phyloP scores from a whole-genome alignment of 805 yeast genomes.

The Priceomyces fermenticarens region DNA sequence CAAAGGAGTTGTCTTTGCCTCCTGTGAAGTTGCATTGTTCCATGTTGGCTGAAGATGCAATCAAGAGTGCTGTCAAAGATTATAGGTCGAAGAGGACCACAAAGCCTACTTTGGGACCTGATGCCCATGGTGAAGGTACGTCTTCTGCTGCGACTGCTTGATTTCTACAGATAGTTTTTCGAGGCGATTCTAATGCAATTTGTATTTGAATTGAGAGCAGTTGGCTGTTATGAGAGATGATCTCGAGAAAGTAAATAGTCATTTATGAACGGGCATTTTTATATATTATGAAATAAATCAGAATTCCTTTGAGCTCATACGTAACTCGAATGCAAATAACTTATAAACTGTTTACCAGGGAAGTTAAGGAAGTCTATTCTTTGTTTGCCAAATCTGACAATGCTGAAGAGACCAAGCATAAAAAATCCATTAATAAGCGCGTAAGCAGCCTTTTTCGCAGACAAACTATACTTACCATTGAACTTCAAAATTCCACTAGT shows the following conservation, averaged over 20 bases:
- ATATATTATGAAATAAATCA: constrained; percentile 2
- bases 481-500: constrained; percentile 52
- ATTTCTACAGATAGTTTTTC: neutral
- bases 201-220: no score
- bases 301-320: constrained; percentile 4
- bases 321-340: constrained; percentile 19
- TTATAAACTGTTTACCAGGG: constrained; percentile 25
- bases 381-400: constrained; percentile 22
- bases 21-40: constrained; percentile 98
- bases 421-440: constrained; percentile 34
- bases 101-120: constrained; percentile 62
- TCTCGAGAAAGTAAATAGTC: neutral
- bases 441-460: constrained; percentile 46
- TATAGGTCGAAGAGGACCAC: constrained; percentile 75
- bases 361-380: constrained; percentile 23
- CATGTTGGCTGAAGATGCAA: constrained; percentile 98
- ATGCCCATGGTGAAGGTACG: constrained; percentile 30
- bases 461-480: constrained; percentile 34
- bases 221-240: no score
- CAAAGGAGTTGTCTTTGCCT: constrained; percentile 90
- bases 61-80: constrained; percentile 94
- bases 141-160: constrained; percentile 14
- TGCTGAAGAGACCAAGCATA: constrained; percentile 33
- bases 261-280: neutral
- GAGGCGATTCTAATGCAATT: no score